Conservation (phyloP, 768 basidiomycete genomes). For the Hortiboletus flavorubellus region DNA sequence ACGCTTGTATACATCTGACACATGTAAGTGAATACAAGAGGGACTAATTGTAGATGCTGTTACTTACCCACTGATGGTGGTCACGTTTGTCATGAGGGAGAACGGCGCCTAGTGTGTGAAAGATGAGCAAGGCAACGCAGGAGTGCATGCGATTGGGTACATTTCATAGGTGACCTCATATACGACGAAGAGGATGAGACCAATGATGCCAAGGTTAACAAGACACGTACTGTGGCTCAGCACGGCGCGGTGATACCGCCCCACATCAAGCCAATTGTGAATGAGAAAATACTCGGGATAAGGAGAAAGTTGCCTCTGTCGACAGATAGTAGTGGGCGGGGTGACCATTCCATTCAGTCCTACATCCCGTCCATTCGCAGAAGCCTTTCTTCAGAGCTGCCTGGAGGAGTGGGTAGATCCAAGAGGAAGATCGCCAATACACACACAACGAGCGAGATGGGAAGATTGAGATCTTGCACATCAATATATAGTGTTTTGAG, state of each 20-base stretch:
- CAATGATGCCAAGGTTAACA: constrained; percentile 38
- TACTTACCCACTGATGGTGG: constrained; percentile 17
- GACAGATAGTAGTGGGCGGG: background rate
- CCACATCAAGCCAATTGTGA: background rate
- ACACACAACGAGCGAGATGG: background rate
- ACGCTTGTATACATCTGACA: background rate
- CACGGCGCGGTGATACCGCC: background rate
- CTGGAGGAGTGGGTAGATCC: background rate
- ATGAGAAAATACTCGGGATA: background rate
- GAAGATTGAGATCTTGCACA: background rate
- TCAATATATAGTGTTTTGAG: background rate
- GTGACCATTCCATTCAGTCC: background rate
- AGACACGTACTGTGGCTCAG: constrained; percentile 33
- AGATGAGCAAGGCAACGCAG: no score
- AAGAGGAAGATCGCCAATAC: background rate
- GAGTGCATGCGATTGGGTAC: constrained; percentile 10
- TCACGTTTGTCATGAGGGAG: background rate
- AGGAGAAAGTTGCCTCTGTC: background rate
- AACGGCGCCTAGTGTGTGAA: background rate
- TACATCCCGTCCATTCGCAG: background rate
- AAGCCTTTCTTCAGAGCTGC: background rate
- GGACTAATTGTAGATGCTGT: background rate
- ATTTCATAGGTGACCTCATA: constrained; percentile 34
- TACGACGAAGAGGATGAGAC: constrained; percentile 28
- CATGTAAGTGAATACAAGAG: background rate